Evolutionary conservation across 495 filamentous ascomycete genomes (phyloP).

Genomic region (Penicilliopsis zonata): DNA sequence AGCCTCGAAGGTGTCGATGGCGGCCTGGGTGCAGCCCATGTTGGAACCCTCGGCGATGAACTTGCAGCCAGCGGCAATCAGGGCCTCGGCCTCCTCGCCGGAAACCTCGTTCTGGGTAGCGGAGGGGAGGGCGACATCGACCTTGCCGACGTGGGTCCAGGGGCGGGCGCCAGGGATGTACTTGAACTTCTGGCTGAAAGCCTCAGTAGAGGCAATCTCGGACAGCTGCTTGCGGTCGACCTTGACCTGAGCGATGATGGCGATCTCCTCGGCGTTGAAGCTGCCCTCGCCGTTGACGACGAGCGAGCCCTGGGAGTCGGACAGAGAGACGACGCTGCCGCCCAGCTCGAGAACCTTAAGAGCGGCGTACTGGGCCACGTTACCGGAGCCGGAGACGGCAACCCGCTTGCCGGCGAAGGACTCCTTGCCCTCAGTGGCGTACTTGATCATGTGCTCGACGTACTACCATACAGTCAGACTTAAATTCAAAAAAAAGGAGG

Average conservation of each 20-base stretch:
- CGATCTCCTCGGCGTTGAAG: constrained; percentile 69
- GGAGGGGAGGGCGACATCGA: constrained; percentile 84
- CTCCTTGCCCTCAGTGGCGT: constrained; percentile 69
- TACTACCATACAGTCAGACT: constrained; percentile 34
- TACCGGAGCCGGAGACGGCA: constrained; percentile 92
- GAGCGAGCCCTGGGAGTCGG: constrained; percentile 79
- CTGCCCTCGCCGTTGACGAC: constrained; percentile 51
- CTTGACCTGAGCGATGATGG: constrained; percentile 71
- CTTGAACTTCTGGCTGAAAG: constrained; percentile 58
- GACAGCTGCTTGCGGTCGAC: constrained; percentile 73
- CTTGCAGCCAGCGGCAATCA: constrained; percentile 63
- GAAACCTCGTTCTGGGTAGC: constrained; percentile 97
- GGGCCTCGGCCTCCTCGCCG: constrained; percentile 72
- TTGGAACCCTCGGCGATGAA: constrained; percentile 93
- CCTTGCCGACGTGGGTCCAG: constrained; percentile 76
- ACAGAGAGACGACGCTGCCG: constrained; percentile 83
- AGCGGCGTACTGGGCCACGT: constrained; percentile 96
- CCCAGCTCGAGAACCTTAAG: constrained; percentile 96
- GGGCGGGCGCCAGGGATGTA: constrained; percentile 84
- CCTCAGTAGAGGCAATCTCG: constrained; percentile 37
- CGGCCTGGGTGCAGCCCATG: constrained; percentile 96
- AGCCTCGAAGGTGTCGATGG: constrained; percentile 89
- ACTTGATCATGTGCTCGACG: constrained; percentile 88
- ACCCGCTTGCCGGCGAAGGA: constrained; percentile 86
- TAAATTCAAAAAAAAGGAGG: not conserved